A percentile compares a stretch with the other conserved stretches of the same genome.
Conservation (phyloP, 208 protist species). For the Leishmania mexicana region DNA sequence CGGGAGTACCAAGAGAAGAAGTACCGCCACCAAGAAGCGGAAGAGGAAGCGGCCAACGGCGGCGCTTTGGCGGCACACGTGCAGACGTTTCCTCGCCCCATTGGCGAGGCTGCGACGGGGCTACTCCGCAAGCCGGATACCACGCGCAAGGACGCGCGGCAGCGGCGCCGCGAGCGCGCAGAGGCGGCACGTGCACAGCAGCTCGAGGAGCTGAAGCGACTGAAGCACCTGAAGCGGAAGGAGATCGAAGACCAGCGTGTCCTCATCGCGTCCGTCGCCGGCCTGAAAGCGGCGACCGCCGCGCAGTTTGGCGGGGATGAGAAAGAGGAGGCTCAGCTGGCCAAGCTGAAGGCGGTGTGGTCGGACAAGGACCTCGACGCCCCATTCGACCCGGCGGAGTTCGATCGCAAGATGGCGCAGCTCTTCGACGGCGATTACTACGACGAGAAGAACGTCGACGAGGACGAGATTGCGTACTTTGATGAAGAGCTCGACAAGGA, state of each 20-base stretch:
- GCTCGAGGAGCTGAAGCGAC: constrained; percentile 86
- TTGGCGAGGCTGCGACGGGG: constrained; percentile 69
- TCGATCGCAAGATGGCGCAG: constrained; percentile 86
- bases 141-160: constrained; percentile 78
- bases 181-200: constrained; percentile 67
- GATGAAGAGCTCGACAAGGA: constrained; percentile 76
- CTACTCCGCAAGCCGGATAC: constrained; percentile 74
- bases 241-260: constrained; percentile 88
- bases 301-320: constrained; percentile 24
- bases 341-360: constrained; percentile 69
- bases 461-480: constrained; percentile 86
- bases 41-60: constrained; percentile 47
- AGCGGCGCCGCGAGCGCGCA: constrained; percentile 75
- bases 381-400: constrained; percentile 86
- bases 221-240: constrained; percentile 90
- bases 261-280: constrained; percentile 74
- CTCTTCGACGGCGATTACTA: constrained; percentile 91
- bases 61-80: constrained; percentile 51
- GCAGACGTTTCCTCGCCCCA: constrained; percentile 80
- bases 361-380: constrained; percentile 83
- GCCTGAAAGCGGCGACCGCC: constrained; percentile 5
- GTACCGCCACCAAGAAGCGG: constrained; percentile 85
- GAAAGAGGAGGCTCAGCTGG: constrained; percentile 59
- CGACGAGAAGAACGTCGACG: constrained; percentile 82
- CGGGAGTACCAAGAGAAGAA: constrained; percentile 82